Percentiles rank a stretch among this genome's conserved stretches.
These are phyloP conservation scores for Paramarasmius palmivorus DNA, from an alignment of 1,284 basidiomycete genomes.

Conservation along the genomic window DNA sequence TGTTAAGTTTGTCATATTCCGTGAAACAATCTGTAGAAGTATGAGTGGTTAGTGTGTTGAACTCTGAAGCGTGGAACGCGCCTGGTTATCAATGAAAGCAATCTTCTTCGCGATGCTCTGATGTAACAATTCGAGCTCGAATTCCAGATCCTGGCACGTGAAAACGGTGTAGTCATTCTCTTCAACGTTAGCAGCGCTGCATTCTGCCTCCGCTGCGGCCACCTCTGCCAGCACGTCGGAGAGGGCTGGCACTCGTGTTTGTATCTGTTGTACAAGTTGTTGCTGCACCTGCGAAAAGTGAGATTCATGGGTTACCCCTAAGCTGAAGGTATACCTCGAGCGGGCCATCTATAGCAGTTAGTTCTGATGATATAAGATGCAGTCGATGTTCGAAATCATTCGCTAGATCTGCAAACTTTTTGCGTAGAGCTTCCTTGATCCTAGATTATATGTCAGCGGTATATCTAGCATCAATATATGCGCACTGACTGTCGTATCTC, in stretches of 20 bases:
- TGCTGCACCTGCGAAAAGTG: constrained; percentile 48
- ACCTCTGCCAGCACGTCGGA: constrained; percentile 58
- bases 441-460: constrained; percentile 37
- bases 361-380: constrained; percentile 71
- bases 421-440: constrained; percentile 87
- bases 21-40: constrained; percentile 78
- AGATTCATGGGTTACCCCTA: neutral
- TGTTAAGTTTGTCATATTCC: constrained; percentile 89
- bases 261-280: constrained; percentile 52
- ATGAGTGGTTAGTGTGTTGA: constrained; percentile 9
- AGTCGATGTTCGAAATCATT: constrained; percentile 82
- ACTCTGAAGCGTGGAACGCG: constrained; percentile 26
- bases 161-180: constrained; percentile 97
- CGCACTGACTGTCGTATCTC: constrained; percentile 82
- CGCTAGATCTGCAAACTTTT: constrained; percentile 82
- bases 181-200: constrained; percentile 90
- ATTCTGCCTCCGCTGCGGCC: constrained; percentile 70
- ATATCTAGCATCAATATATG: neutral
- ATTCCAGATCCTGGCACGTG: constrained; percentile 87
- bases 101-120: constrained; percentile 89
- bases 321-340: constrained; percentile 57
- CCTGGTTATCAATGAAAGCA: constrained; percentile 96
- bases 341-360: constrained; percentile 78
- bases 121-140: constrained; percentile 84
- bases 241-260: constrained; percentile 64